phyloP scores from a whole-genome alignment of 768 basidiomycete species.

The Ephemerocybe angulata region DNA sequence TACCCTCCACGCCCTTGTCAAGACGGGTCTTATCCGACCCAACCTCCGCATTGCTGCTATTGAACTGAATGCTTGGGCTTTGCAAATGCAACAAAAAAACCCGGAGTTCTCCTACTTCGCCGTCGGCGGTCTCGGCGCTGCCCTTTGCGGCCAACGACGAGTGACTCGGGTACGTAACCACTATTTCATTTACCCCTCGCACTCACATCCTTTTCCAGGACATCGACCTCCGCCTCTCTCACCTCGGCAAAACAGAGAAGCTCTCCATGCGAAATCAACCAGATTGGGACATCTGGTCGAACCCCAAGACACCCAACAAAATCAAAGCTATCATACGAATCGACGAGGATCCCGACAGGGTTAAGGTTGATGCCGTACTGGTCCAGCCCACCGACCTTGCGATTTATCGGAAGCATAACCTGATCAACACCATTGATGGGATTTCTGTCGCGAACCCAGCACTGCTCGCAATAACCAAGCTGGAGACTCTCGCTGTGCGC shows the following conservation, averaged over 20 bases:
- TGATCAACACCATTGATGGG: neutral
- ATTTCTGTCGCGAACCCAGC: too few species aligned
- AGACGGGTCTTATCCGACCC: too few species aligned
- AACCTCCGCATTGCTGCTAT: too few species aligned
- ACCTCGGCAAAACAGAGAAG: neutral
- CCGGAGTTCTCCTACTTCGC: neutral
- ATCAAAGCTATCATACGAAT: neutral
- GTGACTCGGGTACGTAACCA: neutral
- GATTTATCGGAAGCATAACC: neutral
- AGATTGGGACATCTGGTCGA: neutral
- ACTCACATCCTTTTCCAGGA: neutral
- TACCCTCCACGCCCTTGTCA: too few species aligned
- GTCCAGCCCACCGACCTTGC: neutral
- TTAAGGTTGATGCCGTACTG: neutral
- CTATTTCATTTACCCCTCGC: neutral
- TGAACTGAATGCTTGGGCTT: too few species aligned
- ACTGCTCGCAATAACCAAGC: neutral
- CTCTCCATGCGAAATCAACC: neutral
- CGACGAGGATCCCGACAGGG: neutral
- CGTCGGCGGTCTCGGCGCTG: neutral
- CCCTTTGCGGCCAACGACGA: neutral
- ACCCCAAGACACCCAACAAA: neutral
- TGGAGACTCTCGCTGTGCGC: neutral
- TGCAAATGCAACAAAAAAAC: too few species aligned
- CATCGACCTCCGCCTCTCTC: neutral